Base-by-base conservation (phyloP, 352 stramenopile genomes). In the Pythium guiyangense region DNA sequence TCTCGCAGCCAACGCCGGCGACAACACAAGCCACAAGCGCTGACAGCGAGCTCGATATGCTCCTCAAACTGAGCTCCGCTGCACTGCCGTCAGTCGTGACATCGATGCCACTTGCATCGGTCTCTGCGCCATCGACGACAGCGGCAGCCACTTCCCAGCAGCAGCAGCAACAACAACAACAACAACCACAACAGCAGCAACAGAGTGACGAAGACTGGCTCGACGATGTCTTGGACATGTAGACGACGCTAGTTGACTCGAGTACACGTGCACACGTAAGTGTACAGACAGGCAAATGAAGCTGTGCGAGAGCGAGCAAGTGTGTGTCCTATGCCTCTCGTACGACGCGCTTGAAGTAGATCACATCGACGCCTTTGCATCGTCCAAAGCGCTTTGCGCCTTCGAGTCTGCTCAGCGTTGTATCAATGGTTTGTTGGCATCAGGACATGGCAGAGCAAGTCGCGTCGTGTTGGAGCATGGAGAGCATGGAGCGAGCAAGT, bases 281-380 rank as follows among this genome's bases (percentile, higher is more conserved):
- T n/a, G 4, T 14, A 43, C 27, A 26, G 17, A 20, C 20, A 8
- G 3, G 14, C 11, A 42, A 18, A 42, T 8, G 17, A 18, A 26
- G 49, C n/a, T n/a, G n/a, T n/a, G n/a, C n/a, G n/a, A n/a, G n/a
- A n/a, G n/a, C n/a, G n/a, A n/a, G n/a, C n/a, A n/a, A n/a, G n/a
- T n/a, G n/a, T n/a, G n/a, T n/a, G n/a, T n/a, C n/a, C n/a, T n/a
- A n/a, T n/a, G n/a, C n/a, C n/a, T n/a, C 26, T 55, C 31, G 51
- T 18, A 31, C n/a, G 46, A 17, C 52, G 66, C 71, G 49, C 47
- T 69, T 58, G 49, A 92, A 88, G 69, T 90, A 92, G 48, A 92
- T 90, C 53, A 88, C 77, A 48, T 92, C 83, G 6, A 92, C 83
- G n/a, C 79, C 83, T 47, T 90, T 90, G 66, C 79, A 92, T 42